Evolutionary conservation across 1,139 yeast species (phyloP).

Genomic region (Saccharomycopsis hybrid): DNA sequence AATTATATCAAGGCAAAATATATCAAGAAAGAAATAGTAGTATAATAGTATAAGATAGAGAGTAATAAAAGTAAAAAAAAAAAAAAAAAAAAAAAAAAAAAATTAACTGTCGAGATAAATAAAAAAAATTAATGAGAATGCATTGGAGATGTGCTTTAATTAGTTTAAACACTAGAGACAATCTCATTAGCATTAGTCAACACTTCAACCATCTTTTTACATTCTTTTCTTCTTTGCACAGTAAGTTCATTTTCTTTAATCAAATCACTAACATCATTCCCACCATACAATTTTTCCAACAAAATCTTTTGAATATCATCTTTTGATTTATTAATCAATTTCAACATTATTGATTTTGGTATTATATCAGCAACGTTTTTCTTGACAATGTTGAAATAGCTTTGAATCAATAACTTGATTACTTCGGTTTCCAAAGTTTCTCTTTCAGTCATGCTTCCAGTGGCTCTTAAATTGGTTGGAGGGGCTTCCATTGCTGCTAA

Average conservation of each 20-base stretch:
- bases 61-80: too few relatives aligned
- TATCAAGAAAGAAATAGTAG: too few relatives aligned
- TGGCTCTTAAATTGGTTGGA: conserved; percentile 89
- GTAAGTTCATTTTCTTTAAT: conserved; percentile 91
- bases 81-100: too few relatives aligned
- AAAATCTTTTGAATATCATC: conserved; percentile 86
- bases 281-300: conserved; percentile 77
- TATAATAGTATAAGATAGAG: too few relatives aligned
- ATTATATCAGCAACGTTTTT: conserved; percentile 89
- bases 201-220: conserved; percentile 90
- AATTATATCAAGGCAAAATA: too few relatives aligned
- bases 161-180: conserved; percentile 66
- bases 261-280: conserved; percentile 66
- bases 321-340: conserved; percentile 77
- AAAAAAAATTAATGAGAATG: too few relatives aligned
- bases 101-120: too few relatives aligned
- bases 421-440: conserved; percentile 97
- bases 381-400: conserved; percentile 88
- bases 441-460: conserved; percentile 91
- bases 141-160: too few relatives aligned
- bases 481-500: conserved; percentile 97
- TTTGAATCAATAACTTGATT: conserved; percentile 81
- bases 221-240: conserved; percentile 91
- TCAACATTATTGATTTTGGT: conserved; percentile 93
- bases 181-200: conserved; percentile 85